Evolutionary conservation across 805 yeast genomes (phyloP).

Genomic region (Metschnikowia gelsemii): DNA sequence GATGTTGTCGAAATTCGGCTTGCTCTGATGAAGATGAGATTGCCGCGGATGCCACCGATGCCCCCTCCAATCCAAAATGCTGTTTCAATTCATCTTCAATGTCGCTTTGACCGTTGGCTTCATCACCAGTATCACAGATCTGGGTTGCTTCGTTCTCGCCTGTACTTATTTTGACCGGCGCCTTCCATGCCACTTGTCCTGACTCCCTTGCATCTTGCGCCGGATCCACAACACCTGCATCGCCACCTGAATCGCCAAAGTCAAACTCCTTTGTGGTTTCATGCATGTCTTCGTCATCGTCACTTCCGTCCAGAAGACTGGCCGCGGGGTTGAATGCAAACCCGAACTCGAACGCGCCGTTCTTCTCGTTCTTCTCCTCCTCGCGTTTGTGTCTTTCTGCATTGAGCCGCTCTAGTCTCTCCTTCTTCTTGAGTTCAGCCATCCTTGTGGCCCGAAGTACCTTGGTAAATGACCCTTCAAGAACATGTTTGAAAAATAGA

Average conservation of each 20-base stretch:
- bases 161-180: constrained; percentile 5
- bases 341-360: constrained; percentile 32
- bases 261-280: constrained; percentile 9
- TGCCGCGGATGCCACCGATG: neutral
- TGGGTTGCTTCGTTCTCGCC: neutral
- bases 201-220: neutral
- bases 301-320: constrained; percentile 20
- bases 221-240: neutral
- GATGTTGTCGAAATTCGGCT: neutral
- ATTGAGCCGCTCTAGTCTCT: constrained; percentile 17
- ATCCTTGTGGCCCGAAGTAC: constrained; percentile 34
- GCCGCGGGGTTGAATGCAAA: constrained; percentile 32
- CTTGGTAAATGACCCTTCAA: constrained; percentile 31
- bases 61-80: constrained; percentile 4
- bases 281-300: constrained; percentile 12
- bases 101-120: constrained; percentile 2
- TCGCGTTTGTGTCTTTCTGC: constrained; percentile 23
- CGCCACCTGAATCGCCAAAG: no score
- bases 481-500: constrained; percentile 22
- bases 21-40: no score
- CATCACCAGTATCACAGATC: neutral
- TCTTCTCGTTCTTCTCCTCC: constrained; percentile 33
- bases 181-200: constrained; percentile 9
- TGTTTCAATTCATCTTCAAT: constrained; percentile 6
- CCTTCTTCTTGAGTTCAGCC: constrained; percentile 22